phyloP scores from a whole-genome alignment of 2,329 filamentous ascomycete genomes.

The Talaromyces atroroseus region DNA sequence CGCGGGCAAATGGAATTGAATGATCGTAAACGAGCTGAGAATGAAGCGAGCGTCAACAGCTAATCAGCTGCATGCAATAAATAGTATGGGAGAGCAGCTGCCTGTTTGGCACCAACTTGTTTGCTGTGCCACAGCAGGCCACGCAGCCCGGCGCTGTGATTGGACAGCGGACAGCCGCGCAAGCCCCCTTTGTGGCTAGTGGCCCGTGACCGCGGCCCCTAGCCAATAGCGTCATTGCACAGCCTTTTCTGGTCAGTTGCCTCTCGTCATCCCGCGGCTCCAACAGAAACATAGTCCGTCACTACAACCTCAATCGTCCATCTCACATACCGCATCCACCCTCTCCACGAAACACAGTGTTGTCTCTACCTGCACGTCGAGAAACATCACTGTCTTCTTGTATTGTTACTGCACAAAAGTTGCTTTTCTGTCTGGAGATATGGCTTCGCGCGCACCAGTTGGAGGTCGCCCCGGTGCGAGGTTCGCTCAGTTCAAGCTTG shows the following conservation, averaged over 20 bases:
- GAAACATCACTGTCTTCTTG: background rate
- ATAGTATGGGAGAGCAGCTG: too few relatives aligned
- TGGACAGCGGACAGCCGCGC: background rate
- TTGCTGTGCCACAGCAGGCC: background rate
- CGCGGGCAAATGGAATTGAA: background rate
- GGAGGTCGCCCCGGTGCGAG: conserved; percentile 62
- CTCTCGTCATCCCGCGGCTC: conserved; percentile 14
- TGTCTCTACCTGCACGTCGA: background rate
- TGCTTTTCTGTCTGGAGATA: conserved; percentile 42
- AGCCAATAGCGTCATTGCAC: background rate
- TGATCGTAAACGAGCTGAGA: background rate
- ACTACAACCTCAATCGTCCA: conserved; percentile 1
- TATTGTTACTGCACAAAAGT: conserved; percentile 8
- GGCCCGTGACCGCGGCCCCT: background rate
- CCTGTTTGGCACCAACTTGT: background rate
- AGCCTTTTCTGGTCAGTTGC: conserved; percentile 8
- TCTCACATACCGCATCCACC: background rate
- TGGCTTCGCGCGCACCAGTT: conserved; percentile 82
- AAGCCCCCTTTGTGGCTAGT: background rate
- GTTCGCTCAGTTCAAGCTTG: conserved; percentile 98
- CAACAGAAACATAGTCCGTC: background rate
- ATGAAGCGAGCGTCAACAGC: background rate
- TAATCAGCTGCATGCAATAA: background rate
- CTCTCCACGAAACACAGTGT: background rate
- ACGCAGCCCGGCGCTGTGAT: too few relatives aligned